A percentile compares a stretch with the other conserved stretches of the same genome.
Conservation (phyloP, 73 alveolate genomes). For the Uronychia setigera region DNA sequence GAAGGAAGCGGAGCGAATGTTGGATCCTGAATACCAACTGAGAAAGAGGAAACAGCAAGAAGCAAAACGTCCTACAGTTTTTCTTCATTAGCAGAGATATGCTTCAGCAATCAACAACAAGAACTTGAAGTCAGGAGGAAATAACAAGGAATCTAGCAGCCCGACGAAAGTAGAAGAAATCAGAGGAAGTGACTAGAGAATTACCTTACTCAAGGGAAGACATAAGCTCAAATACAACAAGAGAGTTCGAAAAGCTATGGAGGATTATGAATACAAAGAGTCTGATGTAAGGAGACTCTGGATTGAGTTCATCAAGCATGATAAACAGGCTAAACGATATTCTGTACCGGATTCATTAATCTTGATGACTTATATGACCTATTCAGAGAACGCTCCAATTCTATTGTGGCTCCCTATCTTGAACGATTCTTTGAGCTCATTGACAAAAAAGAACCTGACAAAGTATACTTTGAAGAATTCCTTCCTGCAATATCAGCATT, state of each 20-base stretch:
- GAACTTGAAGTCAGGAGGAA: background rate
- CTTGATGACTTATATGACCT: constrained; percentile 36
- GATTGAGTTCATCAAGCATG: constrained; percentile 29
- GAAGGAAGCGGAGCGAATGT: background rate
- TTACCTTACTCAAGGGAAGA: background rate
- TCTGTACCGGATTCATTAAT: constrained; percentile 25
- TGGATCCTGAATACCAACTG: background rate
- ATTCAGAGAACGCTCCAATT: constrained; percentile 42
- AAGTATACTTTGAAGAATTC: constrained; percentile 53
- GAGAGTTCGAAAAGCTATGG: constrained; percentile 6
- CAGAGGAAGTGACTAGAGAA: background rate
- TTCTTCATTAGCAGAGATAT: background rate
- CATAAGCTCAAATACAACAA: background rate
- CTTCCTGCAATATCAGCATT: constrained; percentile 57
- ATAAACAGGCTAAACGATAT: constrained; percentile 5
- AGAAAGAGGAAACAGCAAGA: background rate
- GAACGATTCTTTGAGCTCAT: constrained; percentile 65
- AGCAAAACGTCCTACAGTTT: background rate
- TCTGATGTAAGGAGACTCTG: constrained; percentile 22
- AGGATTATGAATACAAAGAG: constrained; percentile 35
- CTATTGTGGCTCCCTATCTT: constrained; percentile 68
- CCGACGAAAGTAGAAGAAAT: background rate
- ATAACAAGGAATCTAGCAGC: background rate
- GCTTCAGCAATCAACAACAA: background rate
- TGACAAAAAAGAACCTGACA: constrained; percentile 55